phyloP scores from a whole-genome alignment of 768 basidiomycete species.

The Amanita pallidorosea region DNA sequence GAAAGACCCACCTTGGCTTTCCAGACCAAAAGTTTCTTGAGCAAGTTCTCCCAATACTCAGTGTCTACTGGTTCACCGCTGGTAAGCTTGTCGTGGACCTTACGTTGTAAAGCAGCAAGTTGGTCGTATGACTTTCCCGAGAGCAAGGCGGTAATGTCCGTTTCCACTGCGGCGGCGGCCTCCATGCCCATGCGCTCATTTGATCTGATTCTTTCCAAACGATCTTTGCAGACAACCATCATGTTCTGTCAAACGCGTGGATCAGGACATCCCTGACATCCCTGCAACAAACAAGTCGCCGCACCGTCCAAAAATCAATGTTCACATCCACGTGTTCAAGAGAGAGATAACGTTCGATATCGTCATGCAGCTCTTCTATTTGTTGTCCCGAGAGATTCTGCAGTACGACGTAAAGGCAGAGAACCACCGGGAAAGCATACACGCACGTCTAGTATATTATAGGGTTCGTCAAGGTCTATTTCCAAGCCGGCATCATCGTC shows the following conservation, averaged over 20 bases:
- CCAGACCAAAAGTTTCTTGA: slow-evolving; percentile 91
- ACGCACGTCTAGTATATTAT: slow-evolving; percentile 91
- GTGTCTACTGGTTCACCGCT: slow-evolving; percentile 94
- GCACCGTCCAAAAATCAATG: slow-evolving; percentile 95
- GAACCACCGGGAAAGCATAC: neutral
- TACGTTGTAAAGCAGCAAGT: slow-evolving; percentile 69
- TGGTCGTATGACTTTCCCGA: slow-evolving; percentile 83
- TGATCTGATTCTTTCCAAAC: slow-evolving; percentile 63
- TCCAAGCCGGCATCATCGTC: slow-evolving; percentile 86
- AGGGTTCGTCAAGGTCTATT: slow-evolving; percentile 97
- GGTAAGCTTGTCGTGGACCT: slow-evolving; percentile 78
- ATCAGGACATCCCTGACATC: neutral
- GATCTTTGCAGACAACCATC: slow-evolving; percentile 94
- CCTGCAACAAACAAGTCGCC: slow-evolving; percentile 12
- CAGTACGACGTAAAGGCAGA: slow-evolving; percentile 8
- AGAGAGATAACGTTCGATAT: slow-evolving; percentile 85
- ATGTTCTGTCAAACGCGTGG: slow-evolving; percentile 54
- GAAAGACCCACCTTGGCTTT: slow-evolving; percentile 71
- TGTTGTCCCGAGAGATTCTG: slow-evolving; percentile 82
- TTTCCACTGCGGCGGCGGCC: slow-evolving; percentile 71
- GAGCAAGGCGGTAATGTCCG: slow-evolving; percentile 72
- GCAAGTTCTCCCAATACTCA: slow-evolving; percentile 93
- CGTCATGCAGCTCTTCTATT: slow-evolving; percentile 87
- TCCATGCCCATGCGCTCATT: slow-evolving; percentile 55
- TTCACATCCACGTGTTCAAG: slow-evolving; percentile 79